Evolutionary conservation across 345 rosid species (phyloP).

Genomic region (Acer saccharum): DNA sequence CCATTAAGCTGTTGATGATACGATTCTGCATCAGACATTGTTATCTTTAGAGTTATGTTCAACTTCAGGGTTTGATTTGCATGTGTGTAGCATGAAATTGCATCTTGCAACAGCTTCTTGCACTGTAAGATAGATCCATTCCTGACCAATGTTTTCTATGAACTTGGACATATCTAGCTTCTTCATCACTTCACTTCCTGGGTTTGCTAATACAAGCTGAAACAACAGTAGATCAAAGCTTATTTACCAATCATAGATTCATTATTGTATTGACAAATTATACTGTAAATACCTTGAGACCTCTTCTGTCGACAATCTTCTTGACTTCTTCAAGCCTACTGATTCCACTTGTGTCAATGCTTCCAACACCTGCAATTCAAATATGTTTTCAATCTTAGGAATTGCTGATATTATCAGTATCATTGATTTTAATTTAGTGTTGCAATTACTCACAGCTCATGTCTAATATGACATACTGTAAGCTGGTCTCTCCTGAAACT

Average conservation of each 20-base stretch:
- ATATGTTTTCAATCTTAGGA: neutral
- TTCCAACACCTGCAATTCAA: constrained; percentile 60
- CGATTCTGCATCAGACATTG: constrained; percentile 21
- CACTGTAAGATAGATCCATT: constrained; percentile 58
- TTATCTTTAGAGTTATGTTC: constrained; percentile 8
- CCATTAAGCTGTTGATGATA: neutral
- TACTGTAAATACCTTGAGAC: constrained; percentile 54
- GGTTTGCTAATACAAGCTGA: constrained; percentile 66
- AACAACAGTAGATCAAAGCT: neutral
- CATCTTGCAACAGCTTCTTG: constrained; percentile 58
- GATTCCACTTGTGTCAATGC: constrained; percentile 94
- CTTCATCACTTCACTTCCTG: constrained; percentile 69
- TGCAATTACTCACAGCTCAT: constrained; percentile 55
- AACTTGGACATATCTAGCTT: constrained; percentile 62
- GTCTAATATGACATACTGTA: constrained; percentile 78
- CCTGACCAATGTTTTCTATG: constrained; percentile 50
- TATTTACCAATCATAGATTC: neutral
- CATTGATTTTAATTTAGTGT: neutral
- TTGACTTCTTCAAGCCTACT: constrained; percentile 86
- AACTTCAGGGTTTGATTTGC: constrained; percentile 19
- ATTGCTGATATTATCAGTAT: neutral
- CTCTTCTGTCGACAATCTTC: constrained; percentile 57
- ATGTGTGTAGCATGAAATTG: constrained; percentile 38
- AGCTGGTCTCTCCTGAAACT: constrained; percentile 53
- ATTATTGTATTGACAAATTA: too few relatives aligned